Evolutionary conservation across 2,329 filamentous ascomycete species (phyloP), one percentile per base, ranked within the genome.

Genomic region (Pseudopyricularia cyperi): DNA sequence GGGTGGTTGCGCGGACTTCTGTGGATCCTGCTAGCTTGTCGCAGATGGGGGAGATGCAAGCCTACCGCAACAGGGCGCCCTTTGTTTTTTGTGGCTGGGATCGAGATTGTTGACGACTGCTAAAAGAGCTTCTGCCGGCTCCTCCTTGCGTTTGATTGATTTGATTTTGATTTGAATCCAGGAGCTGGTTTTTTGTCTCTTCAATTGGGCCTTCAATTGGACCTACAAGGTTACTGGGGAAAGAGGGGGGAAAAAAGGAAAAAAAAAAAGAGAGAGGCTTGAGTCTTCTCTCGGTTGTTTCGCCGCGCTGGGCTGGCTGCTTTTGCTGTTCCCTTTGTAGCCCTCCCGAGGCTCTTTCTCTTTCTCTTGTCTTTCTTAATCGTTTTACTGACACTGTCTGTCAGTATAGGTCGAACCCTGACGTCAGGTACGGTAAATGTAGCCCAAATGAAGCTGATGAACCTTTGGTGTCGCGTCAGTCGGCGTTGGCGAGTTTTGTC

Each of bases 1-100:
- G 35, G 22, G 52, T 50, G 47, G 34, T 46, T 28, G 28, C 35
- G 48, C 50, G 52, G 52, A 35, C 47, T n/a, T n/a, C 48, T 30
- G 47, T 37, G 48, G 46, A 35, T n/a, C 11, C 32, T 28, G 22
- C 48, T 50, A 26, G 35, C 46, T n/a, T 52, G 52, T 54, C 52
- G 52, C 52, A 54, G 49, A 32, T 44, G n/a, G 34, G 33, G 34
- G 35, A 9, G n/a, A 24, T 17, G 30, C 24, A 51, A 54, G 52
- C 34, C 48, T 28, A 50, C 30, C 32, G 24, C 48, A 52, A 49
- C 44, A 52, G 30, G 50, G 46, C 49, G 46, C 22, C 33, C n/a
- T 26, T 32, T 28, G 50, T 49, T 44, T 52, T 30, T 48, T 48
- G 52, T 53, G 52, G 52, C 52, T 53, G 48, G 48, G 47, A 24